Conservation (phyloP, 371 early-diverging fungal genomes). For the Conidiobolus incongruus region DNA sequence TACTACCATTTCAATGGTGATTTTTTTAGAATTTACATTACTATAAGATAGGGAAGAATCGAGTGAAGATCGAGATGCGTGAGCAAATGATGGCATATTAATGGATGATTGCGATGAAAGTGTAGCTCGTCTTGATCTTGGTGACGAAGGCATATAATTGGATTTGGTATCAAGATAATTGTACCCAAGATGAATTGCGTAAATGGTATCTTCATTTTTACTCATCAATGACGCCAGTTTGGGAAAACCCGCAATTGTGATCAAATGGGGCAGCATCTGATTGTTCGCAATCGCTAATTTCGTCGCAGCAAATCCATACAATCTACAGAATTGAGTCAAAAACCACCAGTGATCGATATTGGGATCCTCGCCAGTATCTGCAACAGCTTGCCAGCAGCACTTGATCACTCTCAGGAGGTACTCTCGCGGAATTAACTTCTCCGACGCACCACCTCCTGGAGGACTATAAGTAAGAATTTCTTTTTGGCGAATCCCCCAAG, state of each 20-base stretch:
- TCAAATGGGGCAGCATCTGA: conserved; percentile 7
- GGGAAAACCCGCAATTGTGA: not conserved
- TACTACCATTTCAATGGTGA: not conserved
- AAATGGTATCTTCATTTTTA: conserved; percentile 3
- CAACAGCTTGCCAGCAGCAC: conserved; percentile 1
- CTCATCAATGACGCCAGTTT: not conserved
- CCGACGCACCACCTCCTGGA: not conserved
- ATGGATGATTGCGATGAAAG: not conserved
- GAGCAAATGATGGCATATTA: too few relatives aligned
- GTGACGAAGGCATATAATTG: not conserved
- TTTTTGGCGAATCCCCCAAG: conserved; percentile 1
- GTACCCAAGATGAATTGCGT: not conserved
- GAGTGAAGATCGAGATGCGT: not conserved
- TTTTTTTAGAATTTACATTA: not conserved
- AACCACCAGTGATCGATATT: not conserved
- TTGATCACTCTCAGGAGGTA: conserved; percentile 1
- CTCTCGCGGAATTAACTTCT: not conserved
- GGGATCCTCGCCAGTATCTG: not conserved
- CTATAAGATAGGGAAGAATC: not conserved
- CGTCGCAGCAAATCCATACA: conserved; percentile 2
- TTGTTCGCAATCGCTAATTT: conserved; percentile 10
- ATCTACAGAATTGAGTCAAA: conserved; percentile 1
- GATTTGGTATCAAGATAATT: not conserved
- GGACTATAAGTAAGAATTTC: not conserved
- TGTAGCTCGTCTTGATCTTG: not conserved